These are phyloP conservation scores for Leccinum colubrinum DNA, from an alignment of 1,284 basidiomycete species.

Conservation along the genomic window DNA sequence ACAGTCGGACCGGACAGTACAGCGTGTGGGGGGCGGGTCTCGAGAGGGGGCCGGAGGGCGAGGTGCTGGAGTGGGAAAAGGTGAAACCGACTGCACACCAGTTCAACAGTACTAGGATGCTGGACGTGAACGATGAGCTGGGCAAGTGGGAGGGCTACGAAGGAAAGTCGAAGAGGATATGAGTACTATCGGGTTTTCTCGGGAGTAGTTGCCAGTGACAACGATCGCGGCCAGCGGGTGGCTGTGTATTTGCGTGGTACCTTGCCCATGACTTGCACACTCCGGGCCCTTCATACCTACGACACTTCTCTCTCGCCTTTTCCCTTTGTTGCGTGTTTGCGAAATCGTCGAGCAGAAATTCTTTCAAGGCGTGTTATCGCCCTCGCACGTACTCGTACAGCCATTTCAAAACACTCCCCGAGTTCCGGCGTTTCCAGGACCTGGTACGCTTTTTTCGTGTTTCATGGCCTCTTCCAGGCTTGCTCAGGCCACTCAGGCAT, in stretches of 20 bases:
- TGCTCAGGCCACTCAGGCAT: constrained; percentile 35
- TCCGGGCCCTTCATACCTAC: background rate
- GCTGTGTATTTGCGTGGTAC: constrained; percentile 15
- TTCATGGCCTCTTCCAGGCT: background rate
- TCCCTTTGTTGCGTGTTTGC: background rate
- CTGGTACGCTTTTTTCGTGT: constrained; percentile 43
- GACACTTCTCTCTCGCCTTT: background rate
- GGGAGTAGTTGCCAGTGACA: background rate
- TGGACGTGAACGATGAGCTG: constrained; percentile 53
- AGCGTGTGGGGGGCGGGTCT: constrained; percentile 58
- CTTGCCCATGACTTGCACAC: background rate
- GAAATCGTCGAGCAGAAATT: constrained; percentile 40
- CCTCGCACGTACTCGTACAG: constrained; percentile 59
- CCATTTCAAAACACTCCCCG: constrained; percentile 40
- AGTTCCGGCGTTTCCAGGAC: constrained; percentile 44
- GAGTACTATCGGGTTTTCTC: constrained; percentile 9
- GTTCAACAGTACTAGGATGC: constrained; percentile 60
- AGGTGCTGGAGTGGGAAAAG: constrained; percentile 47
- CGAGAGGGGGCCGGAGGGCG: constrained; percentile 46
- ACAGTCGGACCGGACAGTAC: constrained; percentile 43
- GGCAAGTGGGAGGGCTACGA: constrained; percentile 66
- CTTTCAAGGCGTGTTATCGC: constrained; percentile 70
- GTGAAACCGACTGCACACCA: constrained; percentile 60
- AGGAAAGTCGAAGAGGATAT: constrained; percentile 35
- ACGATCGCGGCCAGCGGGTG: constrained; percentile 14